Percentiles rank a stretch among this genome's conserved stretches.
These are phyloP conservation scores for Globisporangium echinulatum DNA, from an alignment of 352 stramenopile species.

Conservation along the genomic window DNA sequence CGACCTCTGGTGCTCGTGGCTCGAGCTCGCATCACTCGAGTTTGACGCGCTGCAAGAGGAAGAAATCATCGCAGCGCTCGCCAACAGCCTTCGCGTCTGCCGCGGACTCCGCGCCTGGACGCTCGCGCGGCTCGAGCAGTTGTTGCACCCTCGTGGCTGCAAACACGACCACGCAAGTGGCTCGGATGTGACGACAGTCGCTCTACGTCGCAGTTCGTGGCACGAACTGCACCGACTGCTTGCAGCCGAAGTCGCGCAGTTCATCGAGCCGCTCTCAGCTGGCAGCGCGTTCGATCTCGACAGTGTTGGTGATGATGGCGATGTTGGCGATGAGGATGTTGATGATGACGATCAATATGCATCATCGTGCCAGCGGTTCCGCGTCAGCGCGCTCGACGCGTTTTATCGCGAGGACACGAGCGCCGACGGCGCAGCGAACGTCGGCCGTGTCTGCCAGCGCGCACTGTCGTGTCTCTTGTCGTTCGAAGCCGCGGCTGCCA, in stretches of 20 bases:
- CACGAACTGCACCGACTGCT: conserved; percentile 36
- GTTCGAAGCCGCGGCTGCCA: conserved; percentile 25
- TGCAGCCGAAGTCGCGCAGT: conserved; percentile 30
- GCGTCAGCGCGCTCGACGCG: conserved; percentile 27
- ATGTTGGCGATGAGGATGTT: conserved; percentile 21
- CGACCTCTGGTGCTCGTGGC: conserved; percentile 64
- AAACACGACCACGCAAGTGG: background rate
- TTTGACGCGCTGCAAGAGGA: conserved; percentile 64
- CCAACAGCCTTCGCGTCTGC: conserved; percentile 38
- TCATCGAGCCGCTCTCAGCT: conserved; percentile 21
- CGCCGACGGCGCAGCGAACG: conserved; percentile 31
- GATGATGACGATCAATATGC: conserved; percentile 12
- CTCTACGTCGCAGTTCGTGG: conserved; percentile 23
- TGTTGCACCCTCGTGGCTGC: conserved; percentile 16
- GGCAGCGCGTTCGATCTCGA: no score
- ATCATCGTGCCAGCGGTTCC: conserved; percentile 19
- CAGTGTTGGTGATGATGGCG: no score
- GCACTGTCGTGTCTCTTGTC: conserved; percentile 35
- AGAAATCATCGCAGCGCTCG: conserved; percentile 47
- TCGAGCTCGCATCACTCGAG: conserved; percentile 27
- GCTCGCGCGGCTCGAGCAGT: conserved; percentile 34
- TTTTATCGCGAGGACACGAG: conserved; percentile 51
- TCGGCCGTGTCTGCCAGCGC: conserved; percentile 40
- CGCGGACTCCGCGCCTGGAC: conserved; percentile 30
- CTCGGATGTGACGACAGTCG: background rate